phyloP scores from a whole-genome alignment of 805 yeast genomes.

The Lachancea nothofagi region DNA sequence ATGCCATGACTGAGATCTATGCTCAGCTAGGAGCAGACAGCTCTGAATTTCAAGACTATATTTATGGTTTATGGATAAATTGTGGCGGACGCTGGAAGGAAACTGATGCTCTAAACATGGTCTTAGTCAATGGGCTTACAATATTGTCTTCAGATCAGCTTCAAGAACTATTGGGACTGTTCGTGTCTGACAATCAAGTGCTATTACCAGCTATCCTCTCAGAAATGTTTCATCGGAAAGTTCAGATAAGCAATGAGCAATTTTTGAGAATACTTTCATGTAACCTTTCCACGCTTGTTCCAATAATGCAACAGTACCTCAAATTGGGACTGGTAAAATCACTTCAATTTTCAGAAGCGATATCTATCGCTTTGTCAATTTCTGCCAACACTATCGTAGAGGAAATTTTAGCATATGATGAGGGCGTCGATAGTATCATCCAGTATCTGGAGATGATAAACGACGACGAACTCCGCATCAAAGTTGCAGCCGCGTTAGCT shows the following conservation, averaged over 20 bases:
- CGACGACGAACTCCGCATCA: slow-evolving; percentile 24
- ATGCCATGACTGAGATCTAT: slow-evolving; percentile 35
- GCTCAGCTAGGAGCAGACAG: slow-evolving; percentile 24
- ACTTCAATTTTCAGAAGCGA: slow-evolving; percentile 4
- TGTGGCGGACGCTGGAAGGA: slow-evolving; percentile 3
- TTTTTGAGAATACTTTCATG: not conserved
- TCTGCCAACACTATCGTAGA: slow-evolving; percentile 10
- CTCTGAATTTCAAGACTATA: slow-evolving; percentile 9
- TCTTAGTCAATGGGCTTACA: not conserved
- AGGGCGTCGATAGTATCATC: slow-evolving; percentile 9
- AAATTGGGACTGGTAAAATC: not conserved
- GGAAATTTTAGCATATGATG: slow-evolving; percentile 10
- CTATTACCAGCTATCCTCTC: not conserved
- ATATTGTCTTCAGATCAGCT: slow-evolving; percentile 4
- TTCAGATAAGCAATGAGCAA: not conserved
- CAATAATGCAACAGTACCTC: not conserved
- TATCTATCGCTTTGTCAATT: slow-evolving; percentile 7
- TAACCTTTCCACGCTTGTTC: not conserved
- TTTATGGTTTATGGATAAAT: slow-evolving; percentile 8
- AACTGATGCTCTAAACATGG: not conserved
- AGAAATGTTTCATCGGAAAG: not conserved
- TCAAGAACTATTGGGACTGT: not conserved
- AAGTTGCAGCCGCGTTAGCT: slow-evolving; percentile 12
- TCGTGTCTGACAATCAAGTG: not conserved
- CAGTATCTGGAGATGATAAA: slow-evolving; percentile 9